Evolutionary conservation across 1,284 basidiomycete genomes (phyloP).

Genomic region (Pisolithus thermaeus): DNA sequence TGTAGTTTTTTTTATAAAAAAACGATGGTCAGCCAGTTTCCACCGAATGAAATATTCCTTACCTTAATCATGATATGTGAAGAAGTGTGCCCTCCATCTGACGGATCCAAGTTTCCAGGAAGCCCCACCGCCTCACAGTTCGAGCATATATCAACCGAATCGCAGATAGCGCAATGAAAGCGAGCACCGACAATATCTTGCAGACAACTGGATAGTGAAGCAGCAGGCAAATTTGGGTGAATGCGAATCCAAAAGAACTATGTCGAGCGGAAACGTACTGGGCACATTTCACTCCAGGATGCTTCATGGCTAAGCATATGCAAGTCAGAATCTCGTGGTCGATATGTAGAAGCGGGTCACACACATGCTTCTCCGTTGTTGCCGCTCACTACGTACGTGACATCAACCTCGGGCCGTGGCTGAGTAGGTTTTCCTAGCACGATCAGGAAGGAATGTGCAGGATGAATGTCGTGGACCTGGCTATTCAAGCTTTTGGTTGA

Average conservation of each 20-base stretch:
- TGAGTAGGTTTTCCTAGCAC: constrained; percentile 58
- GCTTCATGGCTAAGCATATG: constrained; percentile 51
- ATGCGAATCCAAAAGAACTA: constrained; percentile 1
- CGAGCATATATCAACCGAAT: constrained; percentile 76
- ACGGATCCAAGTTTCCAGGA: constrained; percentile 70
- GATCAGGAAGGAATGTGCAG: constrained; percentile 76
- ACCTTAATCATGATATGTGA: constrained; percentile 94
- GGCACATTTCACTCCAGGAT: constrained; percentile 65
- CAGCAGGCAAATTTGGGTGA: neutral
- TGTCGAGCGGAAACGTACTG: constrained; percentile 52
- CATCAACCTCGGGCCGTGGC: constrained; percentile 37
- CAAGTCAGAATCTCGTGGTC: neutral
- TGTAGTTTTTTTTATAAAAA: neutral
- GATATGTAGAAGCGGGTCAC: constrained; percentile 17
- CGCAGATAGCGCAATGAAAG: constrained; percentile 88
- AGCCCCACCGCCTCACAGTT: constrained; percentile 85
- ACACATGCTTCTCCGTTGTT: constrained; percentile 58
- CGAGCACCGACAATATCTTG: constrained; percentile 85
- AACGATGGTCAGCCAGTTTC: neutral
- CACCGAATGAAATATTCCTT: neutral
- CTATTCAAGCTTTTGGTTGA: constrained; percentile 19
- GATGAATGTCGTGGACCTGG: constrained; percentile 85
- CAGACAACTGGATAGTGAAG: constrained; percentile 56
- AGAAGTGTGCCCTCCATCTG: constrained; percentile 70
- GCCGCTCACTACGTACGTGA: constrained; percentile 29